Conservation (phyloP, 805 yeast species). For the Grigorovia transvaalensis region DNA sequence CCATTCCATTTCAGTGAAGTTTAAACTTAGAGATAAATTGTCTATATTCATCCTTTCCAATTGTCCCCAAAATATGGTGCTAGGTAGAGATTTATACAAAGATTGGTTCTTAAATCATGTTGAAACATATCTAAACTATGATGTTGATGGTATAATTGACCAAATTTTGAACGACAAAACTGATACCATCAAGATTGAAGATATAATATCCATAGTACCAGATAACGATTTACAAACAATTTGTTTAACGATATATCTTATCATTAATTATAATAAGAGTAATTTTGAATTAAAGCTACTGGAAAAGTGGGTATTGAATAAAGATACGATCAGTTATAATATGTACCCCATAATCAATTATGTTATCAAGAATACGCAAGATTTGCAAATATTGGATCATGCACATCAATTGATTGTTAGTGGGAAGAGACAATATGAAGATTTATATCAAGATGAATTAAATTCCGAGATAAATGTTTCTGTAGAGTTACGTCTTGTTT, state of each 20-base stretch:
- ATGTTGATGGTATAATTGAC: constrained; percentile 1
- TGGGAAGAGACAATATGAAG: constrained; percentile 6
- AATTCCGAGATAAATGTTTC: constrained; percentile 13
- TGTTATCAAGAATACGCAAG: constrained; percentile 8
- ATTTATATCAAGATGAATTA: constrained; percentile 13
- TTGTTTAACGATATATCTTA: constrained; percentile 4
- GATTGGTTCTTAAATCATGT: constrained; percentile 13
- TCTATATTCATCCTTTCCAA: constrained; percentile 1
- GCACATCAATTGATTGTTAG: constrained; percentile 14
- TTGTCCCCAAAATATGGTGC: constrained; percentile 11
- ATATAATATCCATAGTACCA: not conserved
- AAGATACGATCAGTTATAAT: constrained; percentile 4
- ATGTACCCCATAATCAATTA: constrained; percentile 17
- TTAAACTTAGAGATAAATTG: not conserved
- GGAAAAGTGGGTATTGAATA: constrained; percentile 13
- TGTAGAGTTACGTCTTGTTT: constrained; percentile 15
- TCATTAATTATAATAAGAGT: constrained; percentile 9
- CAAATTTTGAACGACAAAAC: not conserved
- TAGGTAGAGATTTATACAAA: constrained; percentile 10
- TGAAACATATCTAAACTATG: constrained; percentile 4
- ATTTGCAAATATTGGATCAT: constrained; percentile 11
- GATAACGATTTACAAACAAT: constrained; percentile 4
- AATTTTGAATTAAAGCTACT: constrained; percentile 6
- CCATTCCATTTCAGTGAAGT: no score
- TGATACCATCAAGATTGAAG: not conserved